These are phyloP conservation scores for Syzygium grande DNA, from an alignment of 345 rosid genomes.

Conservation along the genomic window DNA sequence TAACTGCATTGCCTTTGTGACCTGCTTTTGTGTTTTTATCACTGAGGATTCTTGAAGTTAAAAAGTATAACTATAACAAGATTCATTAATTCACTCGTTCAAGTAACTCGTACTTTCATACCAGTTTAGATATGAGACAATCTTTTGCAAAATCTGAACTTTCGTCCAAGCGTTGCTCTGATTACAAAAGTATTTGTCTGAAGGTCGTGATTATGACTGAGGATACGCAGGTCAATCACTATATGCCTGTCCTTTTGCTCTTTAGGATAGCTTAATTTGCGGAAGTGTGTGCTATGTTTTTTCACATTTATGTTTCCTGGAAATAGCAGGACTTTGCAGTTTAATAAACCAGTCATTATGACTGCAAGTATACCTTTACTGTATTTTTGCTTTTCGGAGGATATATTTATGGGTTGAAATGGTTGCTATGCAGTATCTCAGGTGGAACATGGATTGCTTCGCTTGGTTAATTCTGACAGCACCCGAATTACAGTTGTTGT, in stretches of 20 bases:
- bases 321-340: background rate
- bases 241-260: background rate
- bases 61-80: background rate
- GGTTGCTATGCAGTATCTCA: conserved; percentile 63
- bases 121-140: background rate
- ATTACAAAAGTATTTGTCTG: background rate
- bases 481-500: conserved; percentile 72
- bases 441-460: conserved; percentile 73
- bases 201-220: background rate
- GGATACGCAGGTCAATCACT: background rate
- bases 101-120: background rate
- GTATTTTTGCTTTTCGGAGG: background rate
- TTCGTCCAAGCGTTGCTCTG: background rate
- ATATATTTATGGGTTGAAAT: background rate
- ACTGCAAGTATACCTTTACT: background rate
- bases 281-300: background rate
- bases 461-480: conserved; percentile 44
- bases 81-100: background rate
- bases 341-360: background rate
- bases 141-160: background rate
- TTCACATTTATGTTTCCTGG: background rate
- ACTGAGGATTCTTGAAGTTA: background rate
- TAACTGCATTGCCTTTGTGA: background rate
- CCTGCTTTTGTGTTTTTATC: background rate
- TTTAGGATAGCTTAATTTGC: background rate